These are phyloP conservation scores for Tothia fuscella DNA, from an alignment of 2,329 filamentous ascomycete species.

Conservation along the genomic window DNA sequence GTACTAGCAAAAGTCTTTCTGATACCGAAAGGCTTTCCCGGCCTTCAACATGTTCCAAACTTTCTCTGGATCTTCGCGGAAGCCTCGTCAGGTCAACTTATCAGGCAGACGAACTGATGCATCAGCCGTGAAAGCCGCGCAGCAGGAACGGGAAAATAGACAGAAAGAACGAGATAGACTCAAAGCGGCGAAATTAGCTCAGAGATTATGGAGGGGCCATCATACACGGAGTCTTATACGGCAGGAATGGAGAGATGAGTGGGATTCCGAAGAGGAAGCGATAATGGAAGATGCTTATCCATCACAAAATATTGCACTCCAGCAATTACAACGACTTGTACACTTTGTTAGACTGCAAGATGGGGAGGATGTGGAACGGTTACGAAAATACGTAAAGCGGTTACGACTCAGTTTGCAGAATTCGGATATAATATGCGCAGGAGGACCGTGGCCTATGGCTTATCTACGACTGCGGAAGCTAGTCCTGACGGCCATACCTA, in stretches of 20 bases:
- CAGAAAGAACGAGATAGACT: slow-evolving; percentile 70
- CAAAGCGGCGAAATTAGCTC: slow-evolving; percentile 61
- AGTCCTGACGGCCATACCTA: slow-evolving; percentile 19
- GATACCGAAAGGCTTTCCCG: no score
- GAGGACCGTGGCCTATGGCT: slow-evolving; percentile 27
- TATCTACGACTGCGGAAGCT: slow-evolving; percentile 31
- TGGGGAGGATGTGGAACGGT: slow-evolving; percentile 27
- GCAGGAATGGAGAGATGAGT: slow-evolving; percentile 25
- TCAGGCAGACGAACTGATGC: slow-evolving; percentile 75
- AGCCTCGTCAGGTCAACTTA: slow-evolving; percentile 84
- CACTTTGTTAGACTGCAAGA: slow-evolving; percentile 29
- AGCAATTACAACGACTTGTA: slow-evolving; percentile 31
- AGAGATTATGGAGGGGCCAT: slow-evolving; percentile 74
- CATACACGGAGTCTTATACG: slow-evolving; percentile 51
- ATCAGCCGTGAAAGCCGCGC: slow-evolving; percentile 56
- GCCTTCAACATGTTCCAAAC: slow-evolving; percentile 82
- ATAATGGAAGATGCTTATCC: not conserved
- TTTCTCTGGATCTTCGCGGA: slow-evolving; percentile 79
- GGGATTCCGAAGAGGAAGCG: slow-evolving; percentile 23
- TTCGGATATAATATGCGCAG: slow-evolving; percentile 16
- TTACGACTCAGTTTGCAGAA: slow-evolving; percentile 16
- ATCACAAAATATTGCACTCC: slow-evolving; percentile 20
- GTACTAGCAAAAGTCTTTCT: no score
- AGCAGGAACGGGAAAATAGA: slow-evolving; percentile 70
- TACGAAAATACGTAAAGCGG: slow-evolving; percentile 26